Percentiles rank a stretch among this genome's conserved stretches.
phyloP scores from a whole-genome alignment of 305 asterid species.

The Solanum hybrid region DNA sequence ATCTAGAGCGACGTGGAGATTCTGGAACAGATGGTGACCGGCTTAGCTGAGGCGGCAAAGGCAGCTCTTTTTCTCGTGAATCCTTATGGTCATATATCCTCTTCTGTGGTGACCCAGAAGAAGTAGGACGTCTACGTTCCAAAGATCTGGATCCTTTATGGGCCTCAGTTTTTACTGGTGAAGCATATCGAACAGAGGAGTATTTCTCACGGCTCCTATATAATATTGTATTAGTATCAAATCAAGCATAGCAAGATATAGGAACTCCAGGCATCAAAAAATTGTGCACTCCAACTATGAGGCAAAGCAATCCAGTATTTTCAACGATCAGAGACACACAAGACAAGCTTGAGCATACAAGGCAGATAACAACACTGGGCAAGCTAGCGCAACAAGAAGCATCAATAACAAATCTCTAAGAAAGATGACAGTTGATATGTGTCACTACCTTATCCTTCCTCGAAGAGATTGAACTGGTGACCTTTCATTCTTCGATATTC shows the following conservation, averaged over 20 bases:
- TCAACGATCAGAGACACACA: background rate
- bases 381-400: background rate
- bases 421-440: background rate
- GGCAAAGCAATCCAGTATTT: background rate
- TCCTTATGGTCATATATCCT: slow-evolving; percentile 32
- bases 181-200: slow-evolving; percentile 42
- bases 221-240: slow-evolving; percentile 12
- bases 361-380: background rate
- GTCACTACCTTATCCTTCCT: slow-evolving; percentile 20
- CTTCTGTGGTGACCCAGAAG: slow-evolving; percentile 56
- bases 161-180: slow-evolving; percentile 24
- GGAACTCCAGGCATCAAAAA: background rate
- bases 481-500: slow-evolving; percentile 22
- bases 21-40: slow-evolving; percentile 1
- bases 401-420: background rate
- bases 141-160: slow-evolving; percentile 21
- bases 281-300: background rate
- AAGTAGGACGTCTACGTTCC: slow-evolving; percentile 31
- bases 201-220: slow-evolving; percentile 36
- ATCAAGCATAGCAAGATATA: slow-evolving; percentile 4
- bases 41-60: slow-evolving; percentile 23
- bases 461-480: slow-evolving; percentile 52
- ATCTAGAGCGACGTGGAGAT: slow-evolving; percentile 12
- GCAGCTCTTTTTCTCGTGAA: slow-evolving; percentile 29
- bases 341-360: background rate